Percentiles rank a stretch among this genome's conserved stretches.
Evolutionary conservation across 2,329 filamentous ascomycete species (phyloP).

Genomic region (Phoma sp.): DNA sequence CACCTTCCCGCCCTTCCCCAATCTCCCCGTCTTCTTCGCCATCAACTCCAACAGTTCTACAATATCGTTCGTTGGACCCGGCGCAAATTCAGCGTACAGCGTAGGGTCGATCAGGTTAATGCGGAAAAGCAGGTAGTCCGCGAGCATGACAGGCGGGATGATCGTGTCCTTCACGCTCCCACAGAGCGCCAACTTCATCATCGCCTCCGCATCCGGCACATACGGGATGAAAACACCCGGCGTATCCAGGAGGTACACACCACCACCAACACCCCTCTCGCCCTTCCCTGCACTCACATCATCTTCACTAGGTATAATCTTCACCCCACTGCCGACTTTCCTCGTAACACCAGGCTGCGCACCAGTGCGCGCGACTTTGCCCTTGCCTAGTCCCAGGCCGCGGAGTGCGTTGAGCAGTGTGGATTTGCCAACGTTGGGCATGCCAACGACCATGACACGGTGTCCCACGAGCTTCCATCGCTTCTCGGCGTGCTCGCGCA

Average conservation of each 20-base stretch:
- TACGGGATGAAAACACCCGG: slow-evolving; percentile 96
- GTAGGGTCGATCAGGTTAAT: slow-evolving; percentile 73
- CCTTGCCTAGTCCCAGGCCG: slow-evolving; percentile 67
- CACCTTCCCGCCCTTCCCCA: slow-evolving; percentile 75
- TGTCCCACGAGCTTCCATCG: slow-evolving; percentile 76
- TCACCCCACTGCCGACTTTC: slow-evolving; percentile 82
- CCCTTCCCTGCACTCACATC: slow-evolving; percentile 41
- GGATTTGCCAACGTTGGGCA: slow-evolving; percentile 98
- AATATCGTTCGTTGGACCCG: slow-evolving; percentile 84
- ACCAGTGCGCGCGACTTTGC: slow-evolving; percentile 82
- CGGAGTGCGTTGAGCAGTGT: slow-evolving; percentile 90
- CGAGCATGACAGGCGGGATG: slow-evolving; percentile 77
- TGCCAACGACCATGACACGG: slow-evolving; percentile 87
- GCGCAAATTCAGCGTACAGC: slow-evolving; percentile 72
- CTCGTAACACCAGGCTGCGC: slow-evolving; percentile 89
- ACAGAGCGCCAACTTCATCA: slow-evolving; percentile 94
- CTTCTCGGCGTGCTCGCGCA: slow-evolving; percentile 59
- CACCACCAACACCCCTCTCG: slow-evolving; percentile 52
- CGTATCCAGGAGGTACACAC: slow-evolving; percentile 88
- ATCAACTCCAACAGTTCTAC: slow-evolving; percentile 73
- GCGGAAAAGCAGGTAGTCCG: slow-evolving; percentile 88
- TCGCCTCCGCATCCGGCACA: slow-evolving; percentile 81
- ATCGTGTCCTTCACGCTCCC: slow-evolving; percentile 91
- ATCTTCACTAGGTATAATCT: slow-evolving; percentile 68
- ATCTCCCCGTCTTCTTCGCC: slow-evolving; percentile 75